Conservation (phyloP, 106 monocot genomes). For the Amphibolis antarctica region DNA sequence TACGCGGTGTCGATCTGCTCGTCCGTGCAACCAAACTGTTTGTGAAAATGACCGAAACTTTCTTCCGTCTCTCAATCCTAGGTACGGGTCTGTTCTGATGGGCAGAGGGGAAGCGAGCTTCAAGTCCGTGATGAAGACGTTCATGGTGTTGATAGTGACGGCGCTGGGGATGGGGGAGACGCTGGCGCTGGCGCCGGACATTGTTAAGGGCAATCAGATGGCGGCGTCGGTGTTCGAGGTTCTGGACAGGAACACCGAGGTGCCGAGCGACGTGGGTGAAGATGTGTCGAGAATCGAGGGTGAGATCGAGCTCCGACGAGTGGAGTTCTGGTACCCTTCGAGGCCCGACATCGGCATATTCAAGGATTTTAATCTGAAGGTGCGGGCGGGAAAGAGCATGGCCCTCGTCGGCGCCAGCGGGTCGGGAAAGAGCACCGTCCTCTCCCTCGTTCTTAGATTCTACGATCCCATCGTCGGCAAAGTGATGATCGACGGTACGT, state of each 20-base stretch:
- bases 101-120: conserved; percentile 78
- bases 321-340: conserved; percentile 21
- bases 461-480: conserved; percentile 75
- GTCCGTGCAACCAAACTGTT: neutral
- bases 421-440: conserved; percentile 87
- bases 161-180: conserved; percentile 91
- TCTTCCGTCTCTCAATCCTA: conserved; percentile 15
- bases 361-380: conserved; percentile 19
- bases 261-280: conserved; percentile 61
- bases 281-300: conserved; percentile 11
- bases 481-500: conserved; percentile 72
- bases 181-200: conserved; percentile 67
- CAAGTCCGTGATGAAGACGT: conserved; percentile 90
- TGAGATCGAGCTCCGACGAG: conserved; percentile 12
- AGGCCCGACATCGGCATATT: conserved; percentile 20
- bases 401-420: conserved; percentile 84
- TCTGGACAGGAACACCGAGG: conserved; percentile 62
- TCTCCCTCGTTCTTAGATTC: conserved; percentile 77
- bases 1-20: too few relatives aligned
- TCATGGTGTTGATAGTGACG: conserved; percentile 95
- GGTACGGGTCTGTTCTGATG: conserved; percentile 95
- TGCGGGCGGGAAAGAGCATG: conserved; percentile 18
- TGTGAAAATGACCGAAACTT: neutral
- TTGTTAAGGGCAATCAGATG: conserved; percentile 83
- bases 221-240: conserved; percentile 81